Percentiles rank a stretch among this genome's conserved stretches.
Evolutionary conservation across 1,284 basidiomycete genomes (phyloP).

Genomic region (Ganoderma leucocontextum): DNA sequence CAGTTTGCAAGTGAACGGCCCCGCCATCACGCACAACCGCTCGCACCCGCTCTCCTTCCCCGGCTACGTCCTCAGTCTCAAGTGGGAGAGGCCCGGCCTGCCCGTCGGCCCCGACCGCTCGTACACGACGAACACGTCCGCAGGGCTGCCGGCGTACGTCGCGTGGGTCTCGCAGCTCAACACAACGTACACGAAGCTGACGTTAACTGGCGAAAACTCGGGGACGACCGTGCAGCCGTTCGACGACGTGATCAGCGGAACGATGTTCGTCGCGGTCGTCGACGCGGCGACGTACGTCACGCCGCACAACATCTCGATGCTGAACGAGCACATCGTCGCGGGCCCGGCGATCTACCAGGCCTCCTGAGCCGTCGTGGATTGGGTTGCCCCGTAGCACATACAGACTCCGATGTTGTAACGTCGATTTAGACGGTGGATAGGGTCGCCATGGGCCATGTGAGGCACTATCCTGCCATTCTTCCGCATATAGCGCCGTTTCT

Average conservation of each 20-base stretch:
- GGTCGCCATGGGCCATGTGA: too few relatives aligned
- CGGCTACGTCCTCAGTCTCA: slow-evolving; percentile 56
- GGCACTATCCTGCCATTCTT: too few relatives aligned
- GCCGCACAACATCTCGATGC: slow-evolving; percentile 62
- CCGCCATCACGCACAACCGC: slow-evolving; percentile 58
- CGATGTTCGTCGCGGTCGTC: slow-evolving; percentile 66
- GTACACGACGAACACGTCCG: slow-evolving; percentile 60
- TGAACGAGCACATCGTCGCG: slow-evolving; percentile 66
- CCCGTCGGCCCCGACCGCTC: slow-evolving; percentile 57
- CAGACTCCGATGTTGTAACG: background rate
- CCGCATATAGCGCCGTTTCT: too few relatives aligned
- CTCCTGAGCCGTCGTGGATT: slow-evolving; percentile 42
- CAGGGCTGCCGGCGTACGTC: slow-evolving; percentile 47
- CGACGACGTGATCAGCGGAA: slow-evolving; percentile 53
- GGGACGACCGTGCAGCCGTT: slow-evolving; percentile 59
- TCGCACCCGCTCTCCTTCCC: slow-evolving; percentile 49
- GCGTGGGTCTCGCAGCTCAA: slow-evolving; percentile 71
- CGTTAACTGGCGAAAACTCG: slow-evolving; percentile 51
- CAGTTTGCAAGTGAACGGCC: slow-evolving; percentile 37
- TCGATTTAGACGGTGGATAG: too few relatives aligned
- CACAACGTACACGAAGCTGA: slow-evolving; percentile 65
- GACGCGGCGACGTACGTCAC: slow-evolving; percentile 62
- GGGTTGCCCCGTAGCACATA: background rate
- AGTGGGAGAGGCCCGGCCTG: slow-evolving; percentile 66
- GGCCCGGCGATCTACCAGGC: slow-evolving; percentile 61